Evolutionary conservation across 192 early-diverging fungal genomes (phyloP).

Genomic region (Helicostylum pulchrum): DNA sequence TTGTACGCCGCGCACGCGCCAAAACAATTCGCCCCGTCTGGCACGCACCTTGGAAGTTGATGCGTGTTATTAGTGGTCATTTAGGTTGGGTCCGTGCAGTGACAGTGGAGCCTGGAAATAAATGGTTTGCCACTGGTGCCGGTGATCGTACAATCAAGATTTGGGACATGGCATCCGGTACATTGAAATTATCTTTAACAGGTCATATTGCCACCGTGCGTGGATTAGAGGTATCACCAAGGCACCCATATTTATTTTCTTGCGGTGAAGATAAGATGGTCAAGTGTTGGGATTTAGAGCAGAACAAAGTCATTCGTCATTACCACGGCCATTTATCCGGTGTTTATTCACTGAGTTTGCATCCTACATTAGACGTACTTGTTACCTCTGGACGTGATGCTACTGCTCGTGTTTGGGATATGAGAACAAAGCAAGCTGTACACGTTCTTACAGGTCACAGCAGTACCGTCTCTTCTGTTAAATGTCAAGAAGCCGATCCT

Average conservation of each 20-base stretch:
- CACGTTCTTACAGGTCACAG: constrained; percentile 88
- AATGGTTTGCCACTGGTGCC: constrained; percentile 98
- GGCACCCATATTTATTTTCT: constrained; percentile 98
- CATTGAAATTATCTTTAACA: constrained; percentile 90
- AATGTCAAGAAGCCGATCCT: constrained; percentile 93
- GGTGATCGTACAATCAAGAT: constrained; percentile 99
- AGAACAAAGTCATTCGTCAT: constrained; percentile 98
- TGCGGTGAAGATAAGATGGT: constrained; percentile 98
- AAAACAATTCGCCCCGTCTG: constrained; percentile 72
- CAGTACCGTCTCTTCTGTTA: constrained; percentile 80
- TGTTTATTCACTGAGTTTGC: constrained; percentile 86
- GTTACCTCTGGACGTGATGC: constrained; percentile 96
- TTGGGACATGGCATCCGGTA: constrained; percentile 98
- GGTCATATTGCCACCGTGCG: constrained; percentile 96
- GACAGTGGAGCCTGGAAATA: constrained; percentile 91
- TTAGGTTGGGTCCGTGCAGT: constrained; percentile 94
- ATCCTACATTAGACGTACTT: constrained; percentile 92
- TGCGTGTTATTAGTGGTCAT: constrained; percentile 96
- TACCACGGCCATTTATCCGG: constrained; percentile 98
- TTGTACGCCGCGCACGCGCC: constrained; percentile 51
- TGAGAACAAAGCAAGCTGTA: constrained; percentile 91
- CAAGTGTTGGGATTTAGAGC: constrained; percentile 99
- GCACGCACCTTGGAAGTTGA: constrained; percentile 99
- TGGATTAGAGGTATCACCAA: constrained; percentile 87
- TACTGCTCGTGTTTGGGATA: constrained; percentile 96